These are phyloP conservation scores for Scheffersomyces quercinus DNA, from an alignment of 1,139 yeast genomes.

Conservation along the genomic window DNA sequence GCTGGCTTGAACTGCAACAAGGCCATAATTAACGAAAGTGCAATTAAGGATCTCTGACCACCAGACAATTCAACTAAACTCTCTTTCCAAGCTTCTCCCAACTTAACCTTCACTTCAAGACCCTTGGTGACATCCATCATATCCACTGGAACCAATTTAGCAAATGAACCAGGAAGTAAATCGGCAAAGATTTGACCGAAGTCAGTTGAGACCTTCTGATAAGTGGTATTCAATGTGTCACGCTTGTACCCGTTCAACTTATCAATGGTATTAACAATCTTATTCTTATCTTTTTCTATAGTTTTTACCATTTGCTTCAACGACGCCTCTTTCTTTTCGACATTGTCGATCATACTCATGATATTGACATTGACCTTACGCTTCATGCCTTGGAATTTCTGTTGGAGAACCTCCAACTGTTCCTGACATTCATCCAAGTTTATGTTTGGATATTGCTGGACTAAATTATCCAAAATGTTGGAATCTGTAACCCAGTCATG, in stretches of 20 bases:
- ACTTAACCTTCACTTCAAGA: slow-evolving; percentile 83
- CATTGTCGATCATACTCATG: slow-evolving; percentile 92
- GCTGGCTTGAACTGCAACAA: slow-evolving; percentile 94
- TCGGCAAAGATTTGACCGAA: slow-evolving; percentile 94
- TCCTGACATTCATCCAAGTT: slow-evolving; percentile 63
- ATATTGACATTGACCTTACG: slow-evolving; percentile 85
- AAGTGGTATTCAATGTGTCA: slow-evolving; percentile 79
- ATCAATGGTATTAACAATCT: slow-evolving; percentile 86
- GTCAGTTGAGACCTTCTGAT: slow-evolving; percentile 81
- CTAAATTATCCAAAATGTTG: slow-evolving; percentile 51
- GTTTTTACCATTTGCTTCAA: slow-evolving; percentile 81
- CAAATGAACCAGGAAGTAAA: slow-evolving; percentile 84
- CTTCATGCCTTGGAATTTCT: slow-evolving; percentile 71
- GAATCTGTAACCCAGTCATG: slow-evolving; percentile 76
- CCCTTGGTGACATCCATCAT: slow-evolving; percentile 86
- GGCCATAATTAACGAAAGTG: slow-evolving; percentile 87
- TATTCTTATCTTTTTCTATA: slow-evolving; percentile 85
- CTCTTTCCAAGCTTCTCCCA: slow-evolving; percentile 95
- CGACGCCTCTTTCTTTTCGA: slow-evolving; percentile 82
- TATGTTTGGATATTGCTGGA: slow-evolving; percentile 61
- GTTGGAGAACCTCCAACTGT: slow-evolving; percentile 58
- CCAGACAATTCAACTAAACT: slow-evolving; percentile 94
- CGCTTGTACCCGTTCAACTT: slow-evolving; percentile 85
- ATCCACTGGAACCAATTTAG: slow-evolving; percentile 83
- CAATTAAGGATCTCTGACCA: slow-evolving; percentile 94